Evolutionary conservation across 306 rosid species (phyloP).

Genomic region (Cucumis cinereus): DNA sequence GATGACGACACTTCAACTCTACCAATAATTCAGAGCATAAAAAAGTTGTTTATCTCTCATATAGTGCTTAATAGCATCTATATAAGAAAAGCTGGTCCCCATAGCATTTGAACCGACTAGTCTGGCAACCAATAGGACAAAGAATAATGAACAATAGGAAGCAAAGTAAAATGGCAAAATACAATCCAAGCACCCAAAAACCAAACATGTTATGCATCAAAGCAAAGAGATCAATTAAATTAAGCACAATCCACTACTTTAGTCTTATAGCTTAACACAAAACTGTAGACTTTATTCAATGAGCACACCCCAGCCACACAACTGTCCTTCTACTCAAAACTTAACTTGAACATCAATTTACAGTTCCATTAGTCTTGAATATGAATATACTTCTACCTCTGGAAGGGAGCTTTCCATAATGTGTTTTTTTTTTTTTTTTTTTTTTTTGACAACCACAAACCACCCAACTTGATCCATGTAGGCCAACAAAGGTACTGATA

Average conservation of each 20-base stretch:
- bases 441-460: neutral
- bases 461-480: neutral
- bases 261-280: neutral
- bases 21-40: constrained; percentile 7
- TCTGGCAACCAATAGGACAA: neutral
- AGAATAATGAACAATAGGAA: neutral
- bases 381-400: neutral
- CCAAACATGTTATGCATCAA: neutral
- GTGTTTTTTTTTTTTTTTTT: neutral
- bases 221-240: neutral
- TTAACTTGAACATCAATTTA: neutral
- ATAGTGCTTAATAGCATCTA: neutral
- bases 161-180: neutral
- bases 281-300: neutral
- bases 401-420: neutral
- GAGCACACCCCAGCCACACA: constrained; percentile 7
- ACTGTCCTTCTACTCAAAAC: neutral
- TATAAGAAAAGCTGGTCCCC: neutral
- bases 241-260: neutral
- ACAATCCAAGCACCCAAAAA: neutral
- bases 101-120: neutral
- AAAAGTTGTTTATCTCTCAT: neutral
- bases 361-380: neutral
- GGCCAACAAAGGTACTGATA: neutral
- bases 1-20: constrained; percentile 2